Conservation (phyloP, 176 grass and related monocot genomes). For the Olyra latifolia region DNA sequence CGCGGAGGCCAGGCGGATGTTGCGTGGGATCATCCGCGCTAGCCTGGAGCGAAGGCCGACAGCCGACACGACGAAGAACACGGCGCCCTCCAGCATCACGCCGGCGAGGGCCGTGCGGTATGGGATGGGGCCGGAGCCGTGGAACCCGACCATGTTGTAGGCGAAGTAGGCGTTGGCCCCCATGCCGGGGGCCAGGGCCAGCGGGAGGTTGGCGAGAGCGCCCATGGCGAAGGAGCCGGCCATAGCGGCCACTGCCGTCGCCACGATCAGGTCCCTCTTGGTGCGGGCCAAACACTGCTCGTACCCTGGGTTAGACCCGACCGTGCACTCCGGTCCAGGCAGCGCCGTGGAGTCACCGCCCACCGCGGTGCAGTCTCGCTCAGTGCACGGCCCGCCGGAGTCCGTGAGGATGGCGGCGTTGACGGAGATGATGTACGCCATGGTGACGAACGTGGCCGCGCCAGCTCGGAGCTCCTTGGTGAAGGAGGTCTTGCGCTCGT, state of each 20-base stretch:
- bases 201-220: conserved; percentile 53
- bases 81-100: conserved; percentile 57
- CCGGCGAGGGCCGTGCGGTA: conserved; percentile 58
- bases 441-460: conserved; percentile 65
- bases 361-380: conserved; percentile 36
- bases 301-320: conserved; percentile 34
- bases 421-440: conserved; percentile 73
- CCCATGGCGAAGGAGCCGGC: conserved; percentile 59
- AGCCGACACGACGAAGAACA: conserved; percentile 50
- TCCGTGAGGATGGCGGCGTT: conserved; percentile 66
- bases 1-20: conserved; percentile 44
- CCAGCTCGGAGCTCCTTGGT: conserved; percentile 64
- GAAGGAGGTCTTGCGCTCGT: conserved; percentile 64
- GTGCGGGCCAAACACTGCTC: conserved; percentile 45
- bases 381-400: conserved; percentile 62
- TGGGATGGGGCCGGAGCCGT: conserved; percentile 46
- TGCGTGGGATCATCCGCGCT: conserved; percentile 50
- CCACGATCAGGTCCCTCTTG: conserved; percentile 62
- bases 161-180: conserved; percentile 70
- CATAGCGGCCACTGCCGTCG: conserved; percentile 48
- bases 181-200: conserved; percentile 66
- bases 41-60: conserved; percentile 52
- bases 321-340: conserved; percentile 32
- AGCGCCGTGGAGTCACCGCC: background rate
- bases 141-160: conserved; percentile 77